Base-by-base conservation (phyloP, 192 early-diverging fungal species). In the Coemansia sp. region DNA sequence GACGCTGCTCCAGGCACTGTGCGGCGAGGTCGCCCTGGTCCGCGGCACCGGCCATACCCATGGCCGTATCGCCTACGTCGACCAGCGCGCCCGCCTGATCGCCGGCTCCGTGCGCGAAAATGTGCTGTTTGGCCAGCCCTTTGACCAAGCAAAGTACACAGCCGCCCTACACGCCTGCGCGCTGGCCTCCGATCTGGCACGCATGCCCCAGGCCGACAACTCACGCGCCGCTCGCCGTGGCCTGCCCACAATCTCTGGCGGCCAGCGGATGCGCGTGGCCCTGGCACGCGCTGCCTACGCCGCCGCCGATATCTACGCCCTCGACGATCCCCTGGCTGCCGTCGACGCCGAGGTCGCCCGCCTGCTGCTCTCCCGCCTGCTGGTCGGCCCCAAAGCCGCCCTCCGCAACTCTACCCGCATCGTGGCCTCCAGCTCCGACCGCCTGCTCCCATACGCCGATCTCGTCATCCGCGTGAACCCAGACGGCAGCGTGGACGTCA, bases 11-110 rank as follows among this genome's bases (percentile, higher is more conserved):
- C 48, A 64, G 34, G 82, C 82, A 6, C 46, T 85, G n/a, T 40
- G 79, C 19, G 75, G 82, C 27, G 64, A 77, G 25, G 56, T 77
- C 56, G 46, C 51, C 32, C 36, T 50, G 26, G 21, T 32, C 1
- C 12, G n/a, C n/a, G 77, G 77, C 21, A 11, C 23, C 2, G 63
- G 76, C 1, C 22, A 12, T 19, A 18, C 36, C 3, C 18, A 43
- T 11, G 47, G 47, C 36, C 32, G 32, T 8, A 64, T 93, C 11
- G 85, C 82, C 12, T 91, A 89, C 58, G 81, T 77, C 9, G 70
- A 86, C 5, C 92, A 92, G 51, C 79, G 74, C 9, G 77, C 88
- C 0, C 93, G 83, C 84, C 87, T 95, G 34, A 82, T 85, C 51
- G 85, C 80, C 14, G 82, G 75, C 3, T 81, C 82, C 1, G 38